These are phyloP conservation scores for Penicillium sp. DNA, from an alignment of 2,329 filamentous ascomycete genomes.

Conservation along the genomic window DNA sequence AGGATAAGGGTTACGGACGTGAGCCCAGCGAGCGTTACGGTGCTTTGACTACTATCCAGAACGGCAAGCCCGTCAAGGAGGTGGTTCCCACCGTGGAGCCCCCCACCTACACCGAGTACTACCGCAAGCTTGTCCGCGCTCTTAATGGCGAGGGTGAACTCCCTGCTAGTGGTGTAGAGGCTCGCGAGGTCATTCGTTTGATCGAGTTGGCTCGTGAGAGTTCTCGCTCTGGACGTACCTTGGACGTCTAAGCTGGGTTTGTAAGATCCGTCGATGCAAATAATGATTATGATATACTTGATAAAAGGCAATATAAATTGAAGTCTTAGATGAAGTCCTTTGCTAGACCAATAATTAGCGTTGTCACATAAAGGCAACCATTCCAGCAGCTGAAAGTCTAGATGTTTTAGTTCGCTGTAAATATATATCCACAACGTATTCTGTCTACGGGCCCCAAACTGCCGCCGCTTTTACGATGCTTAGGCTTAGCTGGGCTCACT, in stretches of 20 bases:
- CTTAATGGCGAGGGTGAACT: slow-evolving; percentile 52
- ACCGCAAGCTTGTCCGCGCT: slow-evolving; percentile 54
- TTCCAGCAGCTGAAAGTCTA: no score
- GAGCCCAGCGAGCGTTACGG: slow-evolving; percentile 61
- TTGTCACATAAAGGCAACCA: no score
- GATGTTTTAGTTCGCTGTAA: no score
- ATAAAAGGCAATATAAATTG: slow-evolving; percentile 4
- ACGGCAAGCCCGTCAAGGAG: slow-evolving; percentile 51
- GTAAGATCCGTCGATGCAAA: slow-evolving; percentile 4
- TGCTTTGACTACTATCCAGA: slow-evolving; percentile 54
- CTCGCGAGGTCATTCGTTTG: slow-evolving; percentile 53
- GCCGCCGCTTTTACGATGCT: no score
- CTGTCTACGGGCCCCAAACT: no score
- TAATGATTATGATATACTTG: slow-evolving; percentile 16
- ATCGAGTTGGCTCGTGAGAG: slow-evolving; percentile 57
- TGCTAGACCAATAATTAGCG: no score
- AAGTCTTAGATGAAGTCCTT: not conserved
- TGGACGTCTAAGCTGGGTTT: slow-evolving; percentile 31
- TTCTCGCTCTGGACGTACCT: slow-evolving; percentile 50
- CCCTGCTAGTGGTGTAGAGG: slow-evolving; percentile 54
- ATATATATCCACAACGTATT: no score
- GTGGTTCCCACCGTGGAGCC: slow-evolving; percentile 60
- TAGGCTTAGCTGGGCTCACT: no score
- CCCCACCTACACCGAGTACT: slow-evolving; percentile 67
- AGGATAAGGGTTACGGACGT: slow-evolving; percentile 62